Base-by-base conservation (phyloP, 1,139 yeast genomes). In the Saccharomyces pastorianus region DNA sequence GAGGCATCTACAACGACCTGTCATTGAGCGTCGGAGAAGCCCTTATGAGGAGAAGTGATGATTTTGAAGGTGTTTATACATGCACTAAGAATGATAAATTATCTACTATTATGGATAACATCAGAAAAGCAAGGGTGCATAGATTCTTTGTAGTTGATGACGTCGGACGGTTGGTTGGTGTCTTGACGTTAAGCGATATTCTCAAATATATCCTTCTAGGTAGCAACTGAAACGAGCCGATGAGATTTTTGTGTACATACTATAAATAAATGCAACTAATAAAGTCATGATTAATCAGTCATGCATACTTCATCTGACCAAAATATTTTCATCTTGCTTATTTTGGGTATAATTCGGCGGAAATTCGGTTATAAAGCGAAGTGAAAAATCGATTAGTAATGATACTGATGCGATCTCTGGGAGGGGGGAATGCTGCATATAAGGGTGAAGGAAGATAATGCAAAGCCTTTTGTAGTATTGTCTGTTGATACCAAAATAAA, bases 31-130 rank as follows among this genome's bases (percentile, higher is more conserved):
- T 95, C 8, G 99, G 99, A 3, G 98, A 93, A 69, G 99, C 99
- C 0, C 77, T 95, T 55, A 83, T 93, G 82, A 82, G 96, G 70
- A 81, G 99, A 67, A 85, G 96, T 7, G 97, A 91, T 63, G 98
- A 93, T 69, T 95, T 93, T 66, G 99, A 93, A 71, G 99, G 99
- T 56, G 99, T 95, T 14, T 91, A 91, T 71, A 93, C 98, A 0
- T 95, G 99, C 72, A 90, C 98, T 0, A 77, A 84, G 60, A 80
- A 84, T 61, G 99, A 95, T 70, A 79, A 95, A 59, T 76, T 95
- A 58, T 88, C 95, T 59, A 89, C 96, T 14, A 88, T 95, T 57
- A 81, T 93, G 85, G 97, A 93, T 68, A 91, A 96, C 46, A 89
- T 95, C 57, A 80, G 98, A 65, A 86, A 91, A 64, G 85, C 96